Evolutionary conservation across 805 yeast genomes (phyloP), one percentile per base, ranked within the genome.

Genomic region (Pichia rugopelliculosa): DNA sequence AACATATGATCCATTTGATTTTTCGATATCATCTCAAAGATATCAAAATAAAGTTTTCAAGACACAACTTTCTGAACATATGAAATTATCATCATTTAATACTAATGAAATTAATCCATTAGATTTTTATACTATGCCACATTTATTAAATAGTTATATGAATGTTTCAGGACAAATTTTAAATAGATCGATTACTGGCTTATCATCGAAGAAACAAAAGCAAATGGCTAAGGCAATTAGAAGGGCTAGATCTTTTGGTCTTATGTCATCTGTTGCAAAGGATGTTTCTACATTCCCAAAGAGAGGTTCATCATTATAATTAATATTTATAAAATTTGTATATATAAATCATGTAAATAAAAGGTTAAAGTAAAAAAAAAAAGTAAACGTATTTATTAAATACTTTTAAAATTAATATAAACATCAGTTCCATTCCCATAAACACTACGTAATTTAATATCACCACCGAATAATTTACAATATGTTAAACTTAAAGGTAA

Each of bases 371-470:
- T n/a, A n/a, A 34, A 23, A 21, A 24, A 23, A n/a, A 42, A 17
- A 23, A 24, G 21, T 3, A n/a, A 13, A 12, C 11, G 11, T 21
- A 13, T 23, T 3, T 11, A 8, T 30, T 39, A 47, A 6, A 67
- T 60, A 6, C 69, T 70, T 20, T 67, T 60, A 50, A 78, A 57
- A 50, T 71, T 75, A 40, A 84, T 67, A 59, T 85, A 84, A 8
- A 81, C 88, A 55, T 83, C 89, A 0, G 91, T 84, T 4, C 96
- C 96, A 73, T 80, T 74, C 1, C 93, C 91, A 65, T 76, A 76
- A 49, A 84, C 73, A 42, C 84, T 79, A 60, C 85, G 88, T 25
- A 87, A 70, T 50, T 79, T 79, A 44, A 87, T 71, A 41, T 70
- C 71, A 2, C 93, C 93, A 38, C 83, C 84, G 60, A 85, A 84